These are phyloP conservation scores for Stephania yunnanensis DNA, from an alignment of 164 flowering plant genomes.

Conservation along the genomic window DNA sequence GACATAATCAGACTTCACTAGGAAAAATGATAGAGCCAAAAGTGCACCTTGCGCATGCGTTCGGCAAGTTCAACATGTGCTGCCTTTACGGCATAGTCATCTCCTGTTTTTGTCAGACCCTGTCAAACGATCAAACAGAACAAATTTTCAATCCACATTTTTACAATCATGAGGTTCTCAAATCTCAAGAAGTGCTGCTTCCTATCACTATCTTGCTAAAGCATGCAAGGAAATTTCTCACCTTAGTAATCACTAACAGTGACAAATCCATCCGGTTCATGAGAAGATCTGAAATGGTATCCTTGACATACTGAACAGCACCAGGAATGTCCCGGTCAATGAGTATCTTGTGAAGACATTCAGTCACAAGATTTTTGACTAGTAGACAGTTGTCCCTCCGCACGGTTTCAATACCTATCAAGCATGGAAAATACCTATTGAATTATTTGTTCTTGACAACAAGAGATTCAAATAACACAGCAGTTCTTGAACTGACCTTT, in stretches of 20 bases:
- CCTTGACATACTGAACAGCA: constrained; percentile 89
- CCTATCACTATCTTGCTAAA: not conserved
- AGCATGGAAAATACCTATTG: constrained; percentile 5
- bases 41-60: constrained; percentile 88
- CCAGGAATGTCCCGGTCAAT: constrained; percentile 87
- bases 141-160: not conserved
- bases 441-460: not conserved
- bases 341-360: constrained; percentile 87
- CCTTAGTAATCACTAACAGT: constrained; percentile 95
- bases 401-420: constrained; percentile 93
- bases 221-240: constrained; percentile 12
- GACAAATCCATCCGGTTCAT: constrained; percentile 98
- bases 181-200: not conserved
- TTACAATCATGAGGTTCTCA: not conserved
- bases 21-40: not conserved
- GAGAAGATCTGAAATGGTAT: constrained; percentile 94
- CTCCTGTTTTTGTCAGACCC: constrained; percentile 98
- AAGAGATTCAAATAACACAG: not conserved
- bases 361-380: constrained; percentile 92
- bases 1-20: not conserved
- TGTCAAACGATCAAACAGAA: constrained; percentile 21
- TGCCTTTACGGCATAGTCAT: constrained; percentile 91
- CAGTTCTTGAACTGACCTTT: constrained; percentile 50
- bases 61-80: constrained; percentile 99
- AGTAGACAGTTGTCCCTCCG: constrained; percentile 92